Evolutionary conservation across 495 filamentous ascomycete species (phyloP).

Genomic region (Penicillium ucsense): DNA sequence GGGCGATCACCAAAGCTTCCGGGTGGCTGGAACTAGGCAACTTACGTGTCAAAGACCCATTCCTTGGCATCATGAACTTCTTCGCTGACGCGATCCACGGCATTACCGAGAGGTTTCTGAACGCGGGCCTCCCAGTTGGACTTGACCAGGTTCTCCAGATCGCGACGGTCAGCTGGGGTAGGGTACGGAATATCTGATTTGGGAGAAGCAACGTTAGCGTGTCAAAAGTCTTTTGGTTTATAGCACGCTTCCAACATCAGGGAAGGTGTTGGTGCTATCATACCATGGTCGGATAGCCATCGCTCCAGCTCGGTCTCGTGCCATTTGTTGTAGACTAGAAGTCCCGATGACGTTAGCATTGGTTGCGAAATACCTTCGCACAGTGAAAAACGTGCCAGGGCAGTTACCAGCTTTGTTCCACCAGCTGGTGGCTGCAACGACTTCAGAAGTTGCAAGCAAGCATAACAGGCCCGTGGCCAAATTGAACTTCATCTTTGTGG

Average conservation of each 20-base stretch:
- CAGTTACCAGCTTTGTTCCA: conserved; percentile 72
- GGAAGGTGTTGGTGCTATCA: background rate
- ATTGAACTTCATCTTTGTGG: conserved; percentile 60
- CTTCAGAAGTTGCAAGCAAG: conserved; percentile 56
- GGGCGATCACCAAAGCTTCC: too few relatives aligned
- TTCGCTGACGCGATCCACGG: conserved; percentile 59
- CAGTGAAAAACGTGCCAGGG: too few relatives aligned
- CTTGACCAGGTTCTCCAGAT: conserved; percentile 76
- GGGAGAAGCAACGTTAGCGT: conserved; percentile 2
- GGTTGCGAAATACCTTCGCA: too few relatives aligned
- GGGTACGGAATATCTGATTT: conserved; percentile 72
- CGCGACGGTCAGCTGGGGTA: conserved; percentile 72
- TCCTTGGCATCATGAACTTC: conserved; percentile 65
- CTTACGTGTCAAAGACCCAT: conserved; percentile 92
- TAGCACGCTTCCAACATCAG: background rate
- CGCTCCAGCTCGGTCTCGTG: conserved; percentile 95
- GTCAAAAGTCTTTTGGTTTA: too few relatives aligned
- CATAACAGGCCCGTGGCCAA: conserved; percentile 57
- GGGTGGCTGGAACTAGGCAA: background rate
- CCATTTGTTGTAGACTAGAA: conserved; percentile 93
- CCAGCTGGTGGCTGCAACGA: conserved; percentile 62
- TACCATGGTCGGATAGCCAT: conserved; percentile 84
- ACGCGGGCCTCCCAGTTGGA: conserved; percentile 74
- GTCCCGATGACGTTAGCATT: conserved; percentile 5
- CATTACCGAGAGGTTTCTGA: conserved; percentile 61